phyloP scores from a whole-genome alignment of 208 protist genomes.

The Acanthamoeba royreba region DNA sequence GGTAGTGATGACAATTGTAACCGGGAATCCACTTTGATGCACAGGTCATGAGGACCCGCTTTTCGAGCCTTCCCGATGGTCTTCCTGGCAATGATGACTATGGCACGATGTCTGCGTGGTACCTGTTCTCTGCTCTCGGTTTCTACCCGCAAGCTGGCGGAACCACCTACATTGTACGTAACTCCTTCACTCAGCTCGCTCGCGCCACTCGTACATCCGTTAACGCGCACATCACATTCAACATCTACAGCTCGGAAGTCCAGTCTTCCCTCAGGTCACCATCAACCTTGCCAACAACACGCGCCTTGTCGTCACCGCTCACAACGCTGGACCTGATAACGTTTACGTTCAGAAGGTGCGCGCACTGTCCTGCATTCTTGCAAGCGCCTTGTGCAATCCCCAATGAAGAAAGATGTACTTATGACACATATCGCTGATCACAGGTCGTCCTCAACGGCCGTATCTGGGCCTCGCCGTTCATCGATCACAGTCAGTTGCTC shows the following conservation, averaged over 20 bases:
- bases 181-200: not conserved
- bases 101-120: not conserved
- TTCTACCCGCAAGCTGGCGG: not conserved
- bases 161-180: not conserved
- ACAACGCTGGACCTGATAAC: not conserved
- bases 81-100: conserved; percentile 7
- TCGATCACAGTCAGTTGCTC: not conserved
- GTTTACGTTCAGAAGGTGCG: not conserved
- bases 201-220: not conserved
- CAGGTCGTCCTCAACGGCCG: not conserved
- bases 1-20: not conserved
- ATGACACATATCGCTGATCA: no score
- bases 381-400: not conserved
- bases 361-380: not conserved
- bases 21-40: not conserved
- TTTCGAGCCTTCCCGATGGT: not conserved
- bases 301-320: not conserved
- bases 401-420: not conserved
- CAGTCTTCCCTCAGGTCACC: not conserved
- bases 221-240: not conserved
- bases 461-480: not conserved
- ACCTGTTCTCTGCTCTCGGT: not conserved
- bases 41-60: not conserved
- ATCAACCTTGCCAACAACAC: not conserved
- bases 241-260: not conserved